phyloP scores from a whole-genome alignment of 2,329 filamentous ascomycete genomes.

The Colletotrichum neosansevieriae region DNA sequence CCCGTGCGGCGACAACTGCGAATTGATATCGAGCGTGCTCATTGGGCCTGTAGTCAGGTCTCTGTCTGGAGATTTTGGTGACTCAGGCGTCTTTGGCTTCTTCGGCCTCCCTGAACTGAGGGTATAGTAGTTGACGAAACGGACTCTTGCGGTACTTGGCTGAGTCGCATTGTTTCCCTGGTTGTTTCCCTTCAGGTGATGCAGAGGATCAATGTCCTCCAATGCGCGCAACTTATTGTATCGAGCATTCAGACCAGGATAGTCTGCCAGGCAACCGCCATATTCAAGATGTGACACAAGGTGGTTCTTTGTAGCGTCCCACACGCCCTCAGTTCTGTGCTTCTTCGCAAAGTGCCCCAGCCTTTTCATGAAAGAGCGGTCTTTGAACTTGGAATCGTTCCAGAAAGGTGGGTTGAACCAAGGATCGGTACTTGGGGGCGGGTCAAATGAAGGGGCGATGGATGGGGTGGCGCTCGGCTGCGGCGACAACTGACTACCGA shows the following conservation, averaged over 20 bases:
- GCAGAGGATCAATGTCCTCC: conserved; percentile 75
- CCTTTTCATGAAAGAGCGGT: conserved; percentile 76
- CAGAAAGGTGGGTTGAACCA: conserved; percentile 81
- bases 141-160: conserved; percentile 64
- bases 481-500: conserved; percentile 41
- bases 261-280: conserved; percentile 84
- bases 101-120: conserved; percentile 82
- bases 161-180: conserved; percentile 43
- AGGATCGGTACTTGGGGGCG: conserved; percentile 58
- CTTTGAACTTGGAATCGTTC: conserved; percentile 78
- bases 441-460: conserved; percentile 32
- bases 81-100: conserved; percentile 50
- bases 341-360: conserved; percentile 85
- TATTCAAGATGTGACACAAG: conserved; percentile 87
- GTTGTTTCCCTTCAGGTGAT: conserved; percentile 41
- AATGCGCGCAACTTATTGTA: conserved; percentile 78
- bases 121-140: conserved; percentile 93
- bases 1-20: conserved; percentile 22
- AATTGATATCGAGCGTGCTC: conserved; percentile 13
- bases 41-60: neutral
- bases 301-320: conserved; percentile 78
- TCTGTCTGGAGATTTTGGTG: conserved; percentile 10
- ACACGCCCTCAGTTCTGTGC: conserved; percentile 77
- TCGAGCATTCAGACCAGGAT: conserved; percentile 73
- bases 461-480: conserved; percentile 23